These are phyloP conservation scores for Penicillium desertorum DNA, from an alignment of 495 filamentous ascomycete species.

Conservation along the genomic window DNA sequence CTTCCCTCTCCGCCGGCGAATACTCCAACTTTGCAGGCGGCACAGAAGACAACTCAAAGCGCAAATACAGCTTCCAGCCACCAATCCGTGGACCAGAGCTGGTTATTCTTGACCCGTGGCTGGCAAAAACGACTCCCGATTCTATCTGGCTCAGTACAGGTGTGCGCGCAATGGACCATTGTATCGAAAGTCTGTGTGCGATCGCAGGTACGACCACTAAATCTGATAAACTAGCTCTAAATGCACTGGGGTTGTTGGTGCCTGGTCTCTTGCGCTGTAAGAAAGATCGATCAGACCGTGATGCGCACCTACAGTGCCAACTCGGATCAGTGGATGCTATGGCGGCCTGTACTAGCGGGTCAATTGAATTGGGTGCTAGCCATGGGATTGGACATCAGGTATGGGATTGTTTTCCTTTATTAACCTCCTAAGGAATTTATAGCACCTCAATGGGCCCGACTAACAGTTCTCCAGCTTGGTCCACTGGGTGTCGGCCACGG, in stretches of 20 bases:
- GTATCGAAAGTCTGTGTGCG: conserved; percentile 58
- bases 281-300: conserved; percentile 40
- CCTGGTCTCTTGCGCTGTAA: conserved; percentile 53
- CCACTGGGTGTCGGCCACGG: conserved; percentile 64
- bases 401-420: conserved; percentile 3
- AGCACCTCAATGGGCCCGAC: neutral
- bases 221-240: conserved; percentile 41
- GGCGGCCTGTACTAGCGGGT: conserved; percentile 46
- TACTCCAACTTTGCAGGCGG: conserved; percentile 58
- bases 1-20: conserved; percentile 62
- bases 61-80: conserved; percentile 54
- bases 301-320: conserved; percentile 52
- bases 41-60: conserved; percentile 52
- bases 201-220: conserved; percentile 34
- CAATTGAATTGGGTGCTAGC: conserved; percentile 54
- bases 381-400: conserved; percentile 68
- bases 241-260: conserved; percentile 51
- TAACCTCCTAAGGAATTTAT: neutral
- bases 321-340: conserved; percentile 58
- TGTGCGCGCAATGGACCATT: conserved; percentile 64
- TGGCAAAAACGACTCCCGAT: conserved; percentile 55
- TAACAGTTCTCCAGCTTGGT: conserved; percentile 42
- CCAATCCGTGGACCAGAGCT: conserved; percentile 50
- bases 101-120: conserved; percentile 58
- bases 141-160: conserved; percentile 62